Conservation (phyloP, 2,329 filamentous ascomycete genomes). For the Colletotrichum noveboracense region DNA sequence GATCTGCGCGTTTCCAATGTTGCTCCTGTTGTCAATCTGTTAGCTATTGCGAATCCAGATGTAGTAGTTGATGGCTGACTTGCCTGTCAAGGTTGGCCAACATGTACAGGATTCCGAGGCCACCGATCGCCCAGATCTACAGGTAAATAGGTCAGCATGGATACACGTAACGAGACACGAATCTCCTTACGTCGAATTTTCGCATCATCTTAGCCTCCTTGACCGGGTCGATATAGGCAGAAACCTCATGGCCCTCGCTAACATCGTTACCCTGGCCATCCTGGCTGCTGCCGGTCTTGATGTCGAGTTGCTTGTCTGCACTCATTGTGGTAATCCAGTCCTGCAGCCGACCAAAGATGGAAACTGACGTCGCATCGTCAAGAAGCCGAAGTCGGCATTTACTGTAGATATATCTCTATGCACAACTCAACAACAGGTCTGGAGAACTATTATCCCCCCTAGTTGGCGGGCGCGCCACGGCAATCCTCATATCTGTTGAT, state of each 20-base stretch:
- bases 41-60: not conserved
- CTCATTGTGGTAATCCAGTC: not conserved
- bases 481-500: not conserved
- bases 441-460: not conserved
- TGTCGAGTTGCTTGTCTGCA: not conserved
- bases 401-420: not conserved
- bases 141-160: not conserved
- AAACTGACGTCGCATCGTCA: not conserved
- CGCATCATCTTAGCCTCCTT: constrained; percentile 24
- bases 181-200: constrained; percentile 27
- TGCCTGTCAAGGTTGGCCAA: constrained; percentile 33
- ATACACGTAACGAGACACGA: not conserved
- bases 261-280: not conserved
- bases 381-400: not conserved
- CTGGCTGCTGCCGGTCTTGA: not conserved
- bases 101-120: constrained; percentile 32
- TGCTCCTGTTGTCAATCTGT: constrained; percentile 1
- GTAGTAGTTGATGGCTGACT: constrained; percentile 14
- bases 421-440: not conserved
- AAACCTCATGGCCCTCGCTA: not conserved
- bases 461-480: not conserved
- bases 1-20: constrained; percentile 34
- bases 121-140: constrained; percentile 2
- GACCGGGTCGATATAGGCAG: not conserved
- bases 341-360: not conserved